Evolutionary conservation across 257 asterid genomes (phyloP).

Genomic region (Nicotiana noctiflora): DNA sequence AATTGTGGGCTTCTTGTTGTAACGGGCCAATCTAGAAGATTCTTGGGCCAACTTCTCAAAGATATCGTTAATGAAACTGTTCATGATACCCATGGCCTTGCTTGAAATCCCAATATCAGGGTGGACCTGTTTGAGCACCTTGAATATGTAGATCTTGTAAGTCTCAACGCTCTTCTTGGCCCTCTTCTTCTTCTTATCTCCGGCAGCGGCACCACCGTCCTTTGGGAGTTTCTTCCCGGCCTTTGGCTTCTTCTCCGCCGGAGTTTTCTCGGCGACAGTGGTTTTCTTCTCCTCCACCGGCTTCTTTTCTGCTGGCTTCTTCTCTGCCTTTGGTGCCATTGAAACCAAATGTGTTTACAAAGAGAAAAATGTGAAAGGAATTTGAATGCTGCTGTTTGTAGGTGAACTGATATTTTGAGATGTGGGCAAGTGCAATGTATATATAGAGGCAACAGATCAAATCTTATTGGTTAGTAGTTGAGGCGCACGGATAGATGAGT

Average conservation of each 20-base stretch:
- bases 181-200: slow-evolving; percentile 59
- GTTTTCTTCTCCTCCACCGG: slow-evolving; percentile 54
- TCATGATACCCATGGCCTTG: slow-evolving; percentile 72
- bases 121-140: slow-evolving; percentile 61
- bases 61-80: slow-evolving; percentile 41
- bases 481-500: slow-evolving; percentile 19
- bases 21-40: slow-evolving; percentile 46
- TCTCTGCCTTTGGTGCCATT: slow-evolving; percentile 56
- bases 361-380: background rate
- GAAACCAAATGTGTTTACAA: too few species aligned
- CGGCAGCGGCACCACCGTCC: slow-evolving; percentile 40
- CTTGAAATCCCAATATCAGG: slow-evolving; percentile 59
- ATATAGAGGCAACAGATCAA: slow-evolving; percentile 3
- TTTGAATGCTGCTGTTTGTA: background rate
- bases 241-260: slow-evolving; percentile 63
- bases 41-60: slow-evolving; percentile 61
- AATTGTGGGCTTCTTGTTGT: slow-evolving; percentile 60
- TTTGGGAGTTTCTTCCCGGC: slow-evolving; percentile 71
- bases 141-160: slow-evolving; percentile 68
- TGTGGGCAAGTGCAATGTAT: background rate
- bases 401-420: background rate
- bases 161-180: slow-evolving; percentile 49
- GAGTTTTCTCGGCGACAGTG: slow-evolving; percentile 38
- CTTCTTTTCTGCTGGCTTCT: slow-evolving; percentile 42
- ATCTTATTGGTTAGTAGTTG: slow-evolving; percentile 10